These are phyloP conservation scores for Candida arabinofermentans DNA, from an alignment of 805 yeast species.

Conservation along the genomic window DNA sequence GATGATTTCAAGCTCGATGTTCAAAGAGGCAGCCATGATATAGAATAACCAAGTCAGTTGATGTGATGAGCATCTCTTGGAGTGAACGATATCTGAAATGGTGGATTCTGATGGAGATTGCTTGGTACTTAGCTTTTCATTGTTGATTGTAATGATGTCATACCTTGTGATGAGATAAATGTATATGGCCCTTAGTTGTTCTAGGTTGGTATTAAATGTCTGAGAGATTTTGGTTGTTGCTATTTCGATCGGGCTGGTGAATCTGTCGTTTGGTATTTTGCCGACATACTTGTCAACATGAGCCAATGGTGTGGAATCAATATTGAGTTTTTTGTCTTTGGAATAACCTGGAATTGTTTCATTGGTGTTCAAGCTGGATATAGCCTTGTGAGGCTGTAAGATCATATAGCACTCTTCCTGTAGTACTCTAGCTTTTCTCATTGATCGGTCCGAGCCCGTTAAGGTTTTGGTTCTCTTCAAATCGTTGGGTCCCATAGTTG, in stretches of 20 bases:
- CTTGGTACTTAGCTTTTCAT: slow-evolving; percentile 31
- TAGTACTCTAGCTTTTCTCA: slow-evolving; percentile 61
- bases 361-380: slow-evolving; percentile 43
- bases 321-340: slow-evolving; percentile 5
- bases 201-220: slow-evolving; percentile 50
- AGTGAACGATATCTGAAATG: slow-evolving; percentile 26
- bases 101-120: slow-evolving; percentile 23
- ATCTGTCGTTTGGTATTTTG: slow-evolving; percentile 33
- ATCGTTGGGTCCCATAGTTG: slow-evolving; percentile 38
- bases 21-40: slow-evolving; percentile 63
- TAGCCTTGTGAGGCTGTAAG: slow-evolving; percentile 55
- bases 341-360: slow-evolving; percentile 29
- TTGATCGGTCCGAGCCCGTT: slow-evolving; percentile 62
- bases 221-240: slow-evolving; percentile 49
- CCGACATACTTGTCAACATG: slow-evolving; percentile 43
- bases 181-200: slow-evolving; percentile 62
- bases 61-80: slow-evolving; percentile 34
- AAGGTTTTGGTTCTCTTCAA: slow-evolving; percentile 71
- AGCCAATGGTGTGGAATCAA: slow-evolving; percentile 26
- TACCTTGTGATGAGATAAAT: slow-evolving; percentile 60
- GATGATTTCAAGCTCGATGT: slow-evolving; percentile 71
- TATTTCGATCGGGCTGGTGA: slow-evolving; percentile 50
- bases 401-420: slow-evolving; percentile 58
- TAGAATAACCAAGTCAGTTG: slow-evolving; percentile 77
- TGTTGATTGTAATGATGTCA: slow-evolving; percentile 36